Conservation (phyloP, 1,284 basidiomycete genomes). For the Singerocomus inundabilis region DNA sequence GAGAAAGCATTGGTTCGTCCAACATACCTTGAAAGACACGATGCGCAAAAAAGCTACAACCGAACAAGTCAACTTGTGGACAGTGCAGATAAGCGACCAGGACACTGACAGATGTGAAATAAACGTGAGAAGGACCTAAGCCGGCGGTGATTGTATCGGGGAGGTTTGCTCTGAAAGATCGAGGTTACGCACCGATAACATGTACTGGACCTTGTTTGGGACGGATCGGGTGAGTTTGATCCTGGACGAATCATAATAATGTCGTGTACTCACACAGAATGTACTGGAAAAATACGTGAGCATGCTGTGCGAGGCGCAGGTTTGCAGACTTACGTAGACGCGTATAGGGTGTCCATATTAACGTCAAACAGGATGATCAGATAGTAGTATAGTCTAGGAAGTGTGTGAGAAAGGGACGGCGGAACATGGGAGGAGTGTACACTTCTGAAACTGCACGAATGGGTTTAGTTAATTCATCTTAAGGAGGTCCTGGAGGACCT, state of each 20-base stretch:
- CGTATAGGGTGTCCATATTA: constrained; percentile 31
- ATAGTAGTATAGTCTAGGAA: constrained; percentile 36
- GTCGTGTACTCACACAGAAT: constrained; percentile 35
- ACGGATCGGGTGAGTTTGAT: constrained; percentile 1
- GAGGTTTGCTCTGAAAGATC: not conserved
- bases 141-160: not conserved
- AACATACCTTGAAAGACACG: constrained; percentile 34
- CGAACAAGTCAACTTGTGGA: not conserved
- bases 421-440: constrained; percentile 21
- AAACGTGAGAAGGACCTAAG: constrained; percentile 33
- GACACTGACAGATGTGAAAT: constrained; percentile 36
- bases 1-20: not conserved
- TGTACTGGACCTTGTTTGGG: constrained; percentile 35
- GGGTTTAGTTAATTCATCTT: constrained; percentile 1
- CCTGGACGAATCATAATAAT: not conserved
- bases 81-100: not conserved
- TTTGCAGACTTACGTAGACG: constrained; percentile 33
- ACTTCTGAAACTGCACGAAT: constrained; percentile 35
- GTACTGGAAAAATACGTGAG: constrained; percentile 26
- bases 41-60: constrained; percentile 34
- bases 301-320: not conserved
- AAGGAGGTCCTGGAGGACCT: not conserved
- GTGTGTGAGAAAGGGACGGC: constrained; percentile 8
- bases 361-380: constrained; percentile 37
- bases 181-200: constrained; percentile 32